Evolutionary conservation across 192 early-diverging fungal genomes (phyloP).

Genomic region (Phlyctochytrium planicorne): DNA sequence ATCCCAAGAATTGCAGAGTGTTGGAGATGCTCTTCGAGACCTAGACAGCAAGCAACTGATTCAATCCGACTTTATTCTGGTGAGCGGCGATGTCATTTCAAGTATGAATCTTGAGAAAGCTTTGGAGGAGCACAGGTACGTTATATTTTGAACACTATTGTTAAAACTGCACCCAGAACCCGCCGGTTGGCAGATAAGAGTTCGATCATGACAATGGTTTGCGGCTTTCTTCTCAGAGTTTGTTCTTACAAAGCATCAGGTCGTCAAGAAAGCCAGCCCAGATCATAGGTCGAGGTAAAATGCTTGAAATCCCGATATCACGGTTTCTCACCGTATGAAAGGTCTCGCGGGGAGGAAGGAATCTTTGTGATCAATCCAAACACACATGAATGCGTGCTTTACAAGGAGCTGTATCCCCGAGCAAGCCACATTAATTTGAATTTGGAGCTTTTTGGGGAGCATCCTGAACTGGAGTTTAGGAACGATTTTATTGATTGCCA

Average conservation of each 20-base stretch:
- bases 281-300: constrained; percentile 47
- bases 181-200: constrained; percentile 54
- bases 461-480: constrained; percentile 72
- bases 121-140: constrained; percentile 73
- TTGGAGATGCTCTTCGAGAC: constrained; percentile 85
- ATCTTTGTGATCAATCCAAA: constrained; percentile 82
- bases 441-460: constrained; percentile 51
- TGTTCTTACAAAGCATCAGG: constrained; percentile 5
- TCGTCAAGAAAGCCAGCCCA: constrained; percentile 66
- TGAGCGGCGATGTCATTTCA: constrained; percentile 85
- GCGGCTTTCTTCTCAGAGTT: neutral
- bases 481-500: constrained; percentile 92
- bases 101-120: constrained; percentile 79
- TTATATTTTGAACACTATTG: neutral
- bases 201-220: constrained; percentile 92
- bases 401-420: constrained; percentile 67
- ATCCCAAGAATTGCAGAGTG: constrained; percentile 68
- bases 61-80: constrained; percentile 87
- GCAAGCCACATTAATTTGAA: constrained; percentile 56
- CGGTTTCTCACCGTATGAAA: too few relatives aligned
- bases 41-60: constrained; percentile 52
- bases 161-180: neutral
- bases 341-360: constrained; percentile 67
- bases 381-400: constrained; percentile 78
- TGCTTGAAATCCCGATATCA: too few relatives aligned